These are phyloP conservation scores for Solanum virginianum DNA, from an alignment of 257 asterid genomes.

Conservation along the genomic window DNA sequence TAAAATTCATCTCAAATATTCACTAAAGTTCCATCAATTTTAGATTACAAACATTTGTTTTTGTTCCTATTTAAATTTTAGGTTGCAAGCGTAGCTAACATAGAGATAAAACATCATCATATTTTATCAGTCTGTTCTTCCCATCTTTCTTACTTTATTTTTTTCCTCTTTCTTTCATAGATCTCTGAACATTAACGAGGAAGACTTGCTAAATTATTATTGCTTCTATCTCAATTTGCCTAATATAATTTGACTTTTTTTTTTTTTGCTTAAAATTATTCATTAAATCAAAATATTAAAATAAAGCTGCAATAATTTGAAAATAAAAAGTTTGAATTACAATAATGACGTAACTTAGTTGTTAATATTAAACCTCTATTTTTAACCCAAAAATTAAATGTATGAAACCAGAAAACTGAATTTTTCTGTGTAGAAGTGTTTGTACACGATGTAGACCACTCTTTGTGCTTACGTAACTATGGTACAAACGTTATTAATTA, in stretches of 20 bases:
- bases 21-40: background rate
- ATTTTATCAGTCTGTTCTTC: background rate
- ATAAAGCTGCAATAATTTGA: background rate
- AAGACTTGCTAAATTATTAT: background rate
- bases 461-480: background rate
- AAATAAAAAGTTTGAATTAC: background rate
- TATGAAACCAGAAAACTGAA: background rate
- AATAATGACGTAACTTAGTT: background rate
- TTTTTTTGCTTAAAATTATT: background rate
- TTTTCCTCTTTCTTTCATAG: background rate
- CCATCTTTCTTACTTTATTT: background rate
- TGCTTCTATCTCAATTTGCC: background rate
- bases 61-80: background rate
- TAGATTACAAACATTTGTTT: background rate
- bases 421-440: background rate
- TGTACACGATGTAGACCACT: background rate
- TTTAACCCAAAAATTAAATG: background rate
- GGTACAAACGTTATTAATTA: background rate
- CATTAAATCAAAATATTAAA: background rate
- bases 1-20: background rate
- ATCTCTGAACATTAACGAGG: background rate
- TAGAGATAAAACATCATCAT: background rate
- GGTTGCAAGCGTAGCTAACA: background rate
- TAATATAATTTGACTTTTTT: background rate
- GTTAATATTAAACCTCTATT: background rate